phyloP scores from a whole-genome alignment of 306 rosid species.

The Parietaria judaica region DNA sequence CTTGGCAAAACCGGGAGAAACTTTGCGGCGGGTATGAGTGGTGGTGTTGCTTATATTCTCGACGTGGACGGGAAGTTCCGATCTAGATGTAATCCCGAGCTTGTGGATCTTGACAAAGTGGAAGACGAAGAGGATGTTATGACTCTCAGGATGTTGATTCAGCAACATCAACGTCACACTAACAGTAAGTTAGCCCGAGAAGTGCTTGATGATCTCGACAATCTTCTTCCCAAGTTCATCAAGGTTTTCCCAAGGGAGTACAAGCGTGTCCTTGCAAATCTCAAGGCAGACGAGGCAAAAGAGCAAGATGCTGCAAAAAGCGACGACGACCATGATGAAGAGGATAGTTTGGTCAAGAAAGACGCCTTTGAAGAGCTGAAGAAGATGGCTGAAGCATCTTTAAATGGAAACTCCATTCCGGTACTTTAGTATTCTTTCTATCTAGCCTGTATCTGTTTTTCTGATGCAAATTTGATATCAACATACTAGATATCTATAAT shows the following conservation, averaged over 20 bases:
- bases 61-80: conserved; percentile 61
- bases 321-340: conserved; percentile 43
- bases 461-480: too few species aligned
- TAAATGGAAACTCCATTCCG: conserved; percentile 53
- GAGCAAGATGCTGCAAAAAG: conserved; percentile 32
- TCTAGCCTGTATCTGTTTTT: not conserved
- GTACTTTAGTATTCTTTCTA: conserved; percentile 15
- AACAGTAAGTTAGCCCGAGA: conserved; percentile 70
- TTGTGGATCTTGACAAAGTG: conserved; percentile 84
- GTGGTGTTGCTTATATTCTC: conserved; percentile 87
- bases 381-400: conserved; percentile 63
- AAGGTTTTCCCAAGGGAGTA: conserved; percentile 92
- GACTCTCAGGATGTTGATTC: conserved; percentile 80
- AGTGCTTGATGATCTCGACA: conserved; percentile 66
- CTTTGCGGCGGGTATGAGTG: conserved; percentile 99
- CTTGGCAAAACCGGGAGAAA: conserved; percentile 96
- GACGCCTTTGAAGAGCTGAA: conserved; percentile 97
- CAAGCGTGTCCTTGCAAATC: conserved; percentile 62
- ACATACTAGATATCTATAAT: too few species aligned
- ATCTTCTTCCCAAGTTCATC: conserved; percentile 68
- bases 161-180: conserved; percentile 96
- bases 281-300: conserved; percentile 50
- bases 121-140: conserved; percentile 72
- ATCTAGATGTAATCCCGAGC: conserved; percentile 79
- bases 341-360: conserved; percentile 33